phyloP scores from a whole-genome alignment of 306 rosid species.

The Pyrus pyrifolia region DNA sequence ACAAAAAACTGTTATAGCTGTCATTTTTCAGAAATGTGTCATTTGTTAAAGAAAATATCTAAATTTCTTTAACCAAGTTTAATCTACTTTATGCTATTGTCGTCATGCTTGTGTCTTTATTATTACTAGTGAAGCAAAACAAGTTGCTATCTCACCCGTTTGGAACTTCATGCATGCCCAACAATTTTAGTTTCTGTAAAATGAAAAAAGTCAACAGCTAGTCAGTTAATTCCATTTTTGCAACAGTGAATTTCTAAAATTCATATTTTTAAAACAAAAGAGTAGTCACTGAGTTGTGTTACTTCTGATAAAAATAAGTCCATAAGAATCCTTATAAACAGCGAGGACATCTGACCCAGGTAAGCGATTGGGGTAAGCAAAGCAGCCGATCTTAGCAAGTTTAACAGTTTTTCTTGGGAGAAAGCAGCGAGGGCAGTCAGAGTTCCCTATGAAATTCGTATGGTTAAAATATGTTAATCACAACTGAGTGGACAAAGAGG shows the following conservation, averaged over 20 bases:
- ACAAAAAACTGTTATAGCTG: not conserved
- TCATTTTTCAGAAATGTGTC: not conserved
- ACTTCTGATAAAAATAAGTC: conserved; percentile 43
- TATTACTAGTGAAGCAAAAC: not conserved
- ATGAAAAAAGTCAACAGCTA: not conserved
- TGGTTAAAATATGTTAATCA: too few species aligned
- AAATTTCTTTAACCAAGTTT: too few species aligned
- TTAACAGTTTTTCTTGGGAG: conserved; percentile 35
- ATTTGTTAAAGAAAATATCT: too few species aligned
- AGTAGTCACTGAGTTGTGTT: not conserved
- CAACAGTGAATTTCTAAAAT: not conserved
- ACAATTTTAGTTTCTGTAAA: conserved; percentile 34
- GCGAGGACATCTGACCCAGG: conserved; percentile 41
- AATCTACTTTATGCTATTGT: too few species aligned
- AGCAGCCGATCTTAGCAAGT: conserved; percentile 49
- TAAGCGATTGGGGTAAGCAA: conserved; percentile 60
- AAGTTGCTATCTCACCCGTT: conserved; percentile 33
- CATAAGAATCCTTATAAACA: conserved; percentile 34
- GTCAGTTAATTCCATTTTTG: not conserved
- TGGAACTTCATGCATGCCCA: conserved; percentile 42
- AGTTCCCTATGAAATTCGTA: conserved; percentile 38
- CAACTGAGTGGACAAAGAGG: too few species aligned
- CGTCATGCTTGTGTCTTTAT: not conserved
- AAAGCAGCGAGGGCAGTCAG: conserved; percentile 51
- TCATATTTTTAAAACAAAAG: not conserved